phyloP scores from a whole-genome alignment of 306 rosid species.

The Vigna angularis region DNA sequence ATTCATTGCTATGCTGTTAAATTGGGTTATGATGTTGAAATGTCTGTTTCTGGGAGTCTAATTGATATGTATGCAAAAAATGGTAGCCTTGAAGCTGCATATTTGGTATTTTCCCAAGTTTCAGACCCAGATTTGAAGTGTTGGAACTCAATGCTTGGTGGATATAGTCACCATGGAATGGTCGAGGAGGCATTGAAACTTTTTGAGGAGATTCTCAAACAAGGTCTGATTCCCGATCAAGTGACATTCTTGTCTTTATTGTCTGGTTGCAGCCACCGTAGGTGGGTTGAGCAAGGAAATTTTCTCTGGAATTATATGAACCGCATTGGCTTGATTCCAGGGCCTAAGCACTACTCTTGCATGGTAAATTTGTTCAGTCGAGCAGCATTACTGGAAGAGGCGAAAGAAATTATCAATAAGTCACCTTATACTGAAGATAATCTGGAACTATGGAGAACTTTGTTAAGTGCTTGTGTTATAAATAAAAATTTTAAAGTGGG shows the following conservation, averaged over 20 bases:
- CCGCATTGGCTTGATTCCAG: constrained; percentile 62
- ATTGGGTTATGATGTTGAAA: constrained; percentile 65
- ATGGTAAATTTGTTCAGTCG: constrained; percentile 82
- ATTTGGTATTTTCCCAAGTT: constrained; percentile 61
- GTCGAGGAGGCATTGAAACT: constrained; percentile 67
- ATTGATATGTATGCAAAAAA: constrained; percentile 89
- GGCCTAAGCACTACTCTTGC: constrained; percentile 86
- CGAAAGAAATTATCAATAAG: constrained; percentile 62
- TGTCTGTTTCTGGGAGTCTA: constrained; percentile 81
- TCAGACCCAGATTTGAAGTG: constrained; percentile 75
- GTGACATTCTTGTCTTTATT: constrained; percentile 77
- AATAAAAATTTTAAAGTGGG: constrained; percentile 70
- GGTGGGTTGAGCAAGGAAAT: constrained; percentile 64
- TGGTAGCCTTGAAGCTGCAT: constrained; percentile 68
- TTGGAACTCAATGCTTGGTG: constrained; percentile 93
- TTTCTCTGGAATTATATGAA: constrained; percentile 72
- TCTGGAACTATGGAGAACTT: constrained; percentile 76
- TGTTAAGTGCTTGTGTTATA: constrained; percentile 75
- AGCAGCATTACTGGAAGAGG: constrained; percentile 70
- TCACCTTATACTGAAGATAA: constrained; percentile 67
- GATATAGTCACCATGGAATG: constrained; percentile 86
- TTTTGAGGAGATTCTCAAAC: constrained; percentile 58
- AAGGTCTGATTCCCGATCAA: constrained; percentile 70
- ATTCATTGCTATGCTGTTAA: constrained; percentile 74
- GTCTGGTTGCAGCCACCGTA: constrained; percentile 78